These are phyloP conservation scores for Phytophthora litchii DNA, from an alignment of 352 stramenopile genomes.

Conservation along the genomic window DNA sequence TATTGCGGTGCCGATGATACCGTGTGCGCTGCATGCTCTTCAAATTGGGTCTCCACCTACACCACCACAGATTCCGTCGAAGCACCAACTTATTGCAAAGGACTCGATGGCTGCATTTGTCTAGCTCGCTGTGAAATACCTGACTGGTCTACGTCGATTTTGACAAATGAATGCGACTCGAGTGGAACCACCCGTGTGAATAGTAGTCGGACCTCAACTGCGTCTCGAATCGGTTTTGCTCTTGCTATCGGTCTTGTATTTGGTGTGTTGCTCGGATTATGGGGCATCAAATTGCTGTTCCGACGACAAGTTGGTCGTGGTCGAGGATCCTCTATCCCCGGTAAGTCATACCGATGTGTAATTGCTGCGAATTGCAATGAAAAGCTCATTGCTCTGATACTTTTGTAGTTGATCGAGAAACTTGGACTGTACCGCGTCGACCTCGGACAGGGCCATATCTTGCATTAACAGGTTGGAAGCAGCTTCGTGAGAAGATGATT, in stretches of 20 bases:
- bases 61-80: slow-evolving; percentile 20
- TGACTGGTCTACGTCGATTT: slow-evolving; percentile 31
- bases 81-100: slow-evolving; percentile 28
- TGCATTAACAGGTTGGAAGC: slow-evolving; percentile 51
- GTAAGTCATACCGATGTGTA: slow-evolving; percentile 2
- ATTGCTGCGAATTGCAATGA: background rate
- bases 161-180: slow-evolving; percentile 24
- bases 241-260: slow-evolving; percentile 22
- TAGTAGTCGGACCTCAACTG: slow-evolving; percentile 6
- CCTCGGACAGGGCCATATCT: slow-evolving; percentile 35
- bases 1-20: slow-evolving; percentile 37
- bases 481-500: slow-evolving; percentile 60
- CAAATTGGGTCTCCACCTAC: slow-evolving; percentile 30
- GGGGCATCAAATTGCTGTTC: slow-evolving; percentile 24
- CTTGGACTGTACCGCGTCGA: slow-evolving; percentile 20
- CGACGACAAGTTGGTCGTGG: slow-evolving; percentile 13
- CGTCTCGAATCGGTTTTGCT: slow-evolving; percentile 27
- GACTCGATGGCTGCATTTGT: slow-evolving; percentile 32
- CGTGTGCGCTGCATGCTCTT: slow-evolving; percentile 28
- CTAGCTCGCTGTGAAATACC: slow-evolving; percentile 29
- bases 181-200: background rate
- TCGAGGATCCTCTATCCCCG: slow-evolving; percentile 10
- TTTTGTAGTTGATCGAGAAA: slow-evolving; percentile 19
- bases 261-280: slow-evolving; percentile 24
- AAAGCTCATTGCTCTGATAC: background rate